These are phyloP conservation scores for Saururus chinensis DNA, from an alignment of 164 flowering plant species.

Conservation along the genomic window DNA sequence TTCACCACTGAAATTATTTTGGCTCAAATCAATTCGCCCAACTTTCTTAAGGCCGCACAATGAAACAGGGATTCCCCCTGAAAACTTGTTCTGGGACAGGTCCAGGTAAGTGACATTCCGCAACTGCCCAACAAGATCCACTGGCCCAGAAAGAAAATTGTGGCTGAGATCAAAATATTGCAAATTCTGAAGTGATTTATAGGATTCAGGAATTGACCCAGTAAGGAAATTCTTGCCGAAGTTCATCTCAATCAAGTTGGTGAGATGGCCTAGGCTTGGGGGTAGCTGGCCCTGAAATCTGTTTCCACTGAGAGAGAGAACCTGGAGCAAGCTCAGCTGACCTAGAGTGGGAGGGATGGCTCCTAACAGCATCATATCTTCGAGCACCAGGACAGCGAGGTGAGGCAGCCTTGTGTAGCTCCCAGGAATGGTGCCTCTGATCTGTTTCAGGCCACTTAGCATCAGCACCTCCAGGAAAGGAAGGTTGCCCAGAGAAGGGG, in stretches of 20 bases:
- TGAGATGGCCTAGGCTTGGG: slow-evolving; percentile 43
- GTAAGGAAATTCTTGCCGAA: slow-evolving; percentile 47
- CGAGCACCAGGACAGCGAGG: slow-evolving; percentile 63
- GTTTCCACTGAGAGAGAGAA: slow-evolving; percentile 59
- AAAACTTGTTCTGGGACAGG: slow-evolving; percentile 57
- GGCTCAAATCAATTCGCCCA: slow-evolving; percentile 42
- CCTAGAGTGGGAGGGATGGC: slow-evolving; percentile 57
- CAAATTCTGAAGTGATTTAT: slow-evolving; percentile 31
- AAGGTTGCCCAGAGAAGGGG: slow-evolving; percentile 49
- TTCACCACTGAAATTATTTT: slow-evolving; percentile 55
- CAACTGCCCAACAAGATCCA: slow-evolving; percentile 50
- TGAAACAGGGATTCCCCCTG: slow-evolving; percentile 60
- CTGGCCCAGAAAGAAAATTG: slow-evolving; percentile 54
- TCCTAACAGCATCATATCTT: slow-evolving; percentile 62
- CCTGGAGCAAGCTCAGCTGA: slow-evolving; percentile 36
- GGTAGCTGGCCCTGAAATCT: slow-evolving; percentile 56
- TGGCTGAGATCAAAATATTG: slow-evolving; percentile 69
- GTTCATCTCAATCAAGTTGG: slow-evolving; percentile 32
- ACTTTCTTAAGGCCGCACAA: slow-evolving; percentile 35
- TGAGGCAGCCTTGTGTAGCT: slow-evolving; percentile 42
- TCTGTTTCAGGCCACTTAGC: slow-evolving; percentile 71
- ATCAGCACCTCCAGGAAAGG: slow-evolving; percentile 55
- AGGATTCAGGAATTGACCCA: slow-evolving; percentile 58
- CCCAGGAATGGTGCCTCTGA: slow-evolving; percentile 60
- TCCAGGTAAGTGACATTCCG: slow-evolving; percentile 51